These are phyloP conservation scores for Blastobotrys muscicola DNA, from an alignment of 805 yeast genomes.

Conservation along the genomic window DNA sequence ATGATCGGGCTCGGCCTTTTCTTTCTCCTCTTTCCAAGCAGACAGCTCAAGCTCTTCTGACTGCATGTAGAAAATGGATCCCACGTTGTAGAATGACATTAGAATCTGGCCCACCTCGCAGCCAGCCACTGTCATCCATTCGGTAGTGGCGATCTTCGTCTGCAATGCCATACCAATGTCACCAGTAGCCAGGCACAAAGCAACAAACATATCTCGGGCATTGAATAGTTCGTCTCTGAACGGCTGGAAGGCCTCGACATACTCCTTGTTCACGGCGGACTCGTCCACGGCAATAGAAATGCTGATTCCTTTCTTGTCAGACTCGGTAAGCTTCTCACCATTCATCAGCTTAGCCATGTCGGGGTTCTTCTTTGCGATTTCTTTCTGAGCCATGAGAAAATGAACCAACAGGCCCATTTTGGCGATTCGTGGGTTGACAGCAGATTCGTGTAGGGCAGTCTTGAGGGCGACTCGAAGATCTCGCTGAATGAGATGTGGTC, in stretches of 20 bases:
- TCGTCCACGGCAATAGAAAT: constrained; percentile 10
- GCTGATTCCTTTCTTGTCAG: constrained; percentile 8
- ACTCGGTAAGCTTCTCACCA: constrained; percentile 1
- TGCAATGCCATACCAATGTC: constrained; percentile 53
- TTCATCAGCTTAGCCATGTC: constrained; percentile 18
- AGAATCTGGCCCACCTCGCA: constrained; percentile 55
- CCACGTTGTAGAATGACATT: constrained; percentile 55
- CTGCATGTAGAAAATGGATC: constrained; percentile 57
- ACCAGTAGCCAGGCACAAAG: constrained; percentile 60
- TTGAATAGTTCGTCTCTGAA: constrained; percentile 71
- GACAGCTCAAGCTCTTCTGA: constrained; percentile 50
- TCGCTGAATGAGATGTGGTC: constrained; percentile 57
- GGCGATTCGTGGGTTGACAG: constrained; percentile 38
- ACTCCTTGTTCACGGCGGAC: constrained; percentile 6
- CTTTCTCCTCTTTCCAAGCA: neutral
- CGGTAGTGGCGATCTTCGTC: constrained; percentile 53
- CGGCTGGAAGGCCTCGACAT: constrained; percentile 32
- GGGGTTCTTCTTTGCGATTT: constrained; percentile 33
- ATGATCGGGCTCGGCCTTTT: neutral
- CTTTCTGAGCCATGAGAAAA: constrained; percentile 55
- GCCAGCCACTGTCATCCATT: constrained; percentile 67
- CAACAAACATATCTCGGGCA: constrained; percentile 66
- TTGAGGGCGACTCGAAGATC: constrained; percentile 63
- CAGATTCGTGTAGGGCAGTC: constrained; percentile 45
- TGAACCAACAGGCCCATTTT: constrained; percentile 54